Evolutionary conservation across 768 basidiomycete genomes (phyloP).

Genomic region (Pulveroboletus sp.): DNA sequence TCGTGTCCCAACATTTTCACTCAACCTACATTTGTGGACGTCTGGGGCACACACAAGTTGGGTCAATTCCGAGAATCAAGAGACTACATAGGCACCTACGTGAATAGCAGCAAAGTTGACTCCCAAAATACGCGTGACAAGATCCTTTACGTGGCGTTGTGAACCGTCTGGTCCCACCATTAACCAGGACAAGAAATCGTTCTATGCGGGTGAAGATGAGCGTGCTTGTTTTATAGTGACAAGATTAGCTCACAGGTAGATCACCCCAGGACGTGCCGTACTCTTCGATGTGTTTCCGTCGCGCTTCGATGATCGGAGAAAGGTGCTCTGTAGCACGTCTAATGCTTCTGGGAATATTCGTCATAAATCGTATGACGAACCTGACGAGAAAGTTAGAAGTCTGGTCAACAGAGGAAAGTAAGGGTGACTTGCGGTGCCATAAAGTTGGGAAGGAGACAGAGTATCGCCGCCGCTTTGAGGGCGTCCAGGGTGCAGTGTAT

Average conservation of each 20-base stretch:
- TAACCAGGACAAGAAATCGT: slow-evolving; percentile 33
- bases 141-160: slow-evolving; percentile 15
- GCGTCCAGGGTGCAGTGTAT: slow-evolving; percentile 23
- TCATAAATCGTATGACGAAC: background rate
- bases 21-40: slow-evolving; percentile 8
- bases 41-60: background rate
- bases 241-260: background rate
- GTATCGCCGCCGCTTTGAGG: slow-evolving; percentile 6
- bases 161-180: slow-evolving; percentile 21
- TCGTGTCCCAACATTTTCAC: background rate
- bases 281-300: background rate
- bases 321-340: slow-evolving; percentile 4
- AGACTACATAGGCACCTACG: background rate
- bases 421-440: slow-evolving; percentile 27
- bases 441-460: slow-evolving; percentile 30
- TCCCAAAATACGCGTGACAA: slow-evolving; percentile 14
- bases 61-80: background rate
- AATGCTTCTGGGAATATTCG: slow-evolving; percentile 2
- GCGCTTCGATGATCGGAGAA: background rate
- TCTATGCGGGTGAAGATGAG: slow-evolving; percentile 13
- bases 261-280: background rate
- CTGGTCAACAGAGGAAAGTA: background rate
- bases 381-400: background rate
- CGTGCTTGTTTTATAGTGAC: background rate
- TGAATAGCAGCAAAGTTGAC: slow-evolving; percentile 24